Evolutionary conservation across 495 filamentous ascomycete species (phyloP).

Genomic region (Chaetomium fimeti): DNA sequence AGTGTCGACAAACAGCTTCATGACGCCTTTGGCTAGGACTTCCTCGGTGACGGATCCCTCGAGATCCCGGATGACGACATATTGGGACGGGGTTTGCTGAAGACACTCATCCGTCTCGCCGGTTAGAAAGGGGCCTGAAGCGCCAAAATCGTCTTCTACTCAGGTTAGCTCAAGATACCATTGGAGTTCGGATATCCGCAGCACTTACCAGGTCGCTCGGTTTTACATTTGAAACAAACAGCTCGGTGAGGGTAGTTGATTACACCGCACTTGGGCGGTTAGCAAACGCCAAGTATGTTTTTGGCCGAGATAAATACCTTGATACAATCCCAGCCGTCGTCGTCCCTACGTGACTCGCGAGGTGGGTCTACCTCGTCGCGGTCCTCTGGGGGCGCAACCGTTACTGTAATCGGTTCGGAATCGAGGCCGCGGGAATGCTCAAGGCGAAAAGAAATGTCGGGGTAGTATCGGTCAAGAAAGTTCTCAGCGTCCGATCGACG

Average conservation of each 20-base stretch:
- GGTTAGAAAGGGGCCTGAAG: conserved; percentile 45
- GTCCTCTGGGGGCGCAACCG: conserved; percentile 59
- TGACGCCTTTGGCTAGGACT: conserved; percentile 72
- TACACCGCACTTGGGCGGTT: conserved; percentile 59
- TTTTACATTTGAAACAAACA: conserved; percentile 74
- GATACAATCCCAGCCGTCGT: conserved; percentile 75
- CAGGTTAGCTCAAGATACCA: conserved; percentile 8
- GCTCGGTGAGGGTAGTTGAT: conserved; percentile 68
- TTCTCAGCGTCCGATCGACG: conserved; percentile 52
- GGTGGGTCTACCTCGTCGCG: conserved; percentile 57
- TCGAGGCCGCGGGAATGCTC: conserved; percentile 36
- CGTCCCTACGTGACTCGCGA: conserved; percentile 48
- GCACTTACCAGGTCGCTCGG: conserved; percentile 64
- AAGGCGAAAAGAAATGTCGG: conserved; percentile 52
- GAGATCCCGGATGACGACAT: conserved; percentile 74
- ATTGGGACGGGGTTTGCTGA: conserved; percentile 73
- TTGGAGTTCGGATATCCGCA: not conserved
- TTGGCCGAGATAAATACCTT: conserved; percentile 46
- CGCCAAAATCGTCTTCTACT: conserved; percentile 28
- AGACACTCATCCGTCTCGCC: conserved; percentile 80
- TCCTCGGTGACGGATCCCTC: conserved; percentile 73
- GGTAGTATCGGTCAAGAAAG: conserved; percentile 67
- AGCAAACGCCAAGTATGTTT: not conserved
- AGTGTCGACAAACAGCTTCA: conserved; percentile 64
- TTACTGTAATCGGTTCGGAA: conserved; percentile 54